These are phyloP conservation scores for Plasmodium coatneyi DNA, from an alignment of 169 alveolate genomes.

Conservation along the genomic window DNA sequence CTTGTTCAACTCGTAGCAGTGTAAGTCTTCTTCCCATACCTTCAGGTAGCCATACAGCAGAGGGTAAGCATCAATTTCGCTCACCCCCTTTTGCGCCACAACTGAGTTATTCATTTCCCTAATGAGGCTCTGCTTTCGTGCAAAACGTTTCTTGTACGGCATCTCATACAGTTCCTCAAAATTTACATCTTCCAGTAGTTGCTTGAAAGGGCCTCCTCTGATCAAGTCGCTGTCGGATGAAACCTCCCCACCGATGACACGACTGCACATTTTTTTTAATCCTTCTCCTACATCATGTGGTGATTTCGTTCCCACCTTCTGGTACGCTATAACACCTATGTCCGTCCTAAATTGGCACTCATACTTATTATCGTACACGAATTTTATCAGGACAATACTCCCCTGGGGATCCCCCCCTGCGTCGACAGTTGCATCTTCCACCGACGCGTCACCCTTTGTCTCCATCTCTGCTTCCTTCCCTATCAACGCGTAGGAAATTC, in stretches of 20 bases:
- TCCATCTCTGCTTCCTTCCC: background rate
- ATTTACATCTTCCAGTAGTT: background rate
- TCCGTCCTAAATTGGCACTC: constrained; percentile 60
- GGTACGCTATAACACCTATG: constrained; percentile 58
- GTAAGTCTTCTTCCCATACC: constrained; percentile 60
- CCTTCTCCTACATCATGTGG: background rate
- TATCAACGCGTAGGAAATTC: constrained; percentile 9
- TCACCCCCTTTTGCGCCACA: background rate
- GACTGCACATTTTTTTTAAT: background rate
- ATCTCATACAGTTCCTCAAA: background rate
- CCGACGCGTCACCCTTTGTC: background rate
- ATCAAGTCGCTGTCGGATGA: background rate
- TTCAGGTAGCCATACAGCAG: constrained; percentile 28
- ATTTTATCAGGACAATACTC: constrained; percentile 27
- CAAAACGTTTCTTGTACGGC: constrained; percentile 65
- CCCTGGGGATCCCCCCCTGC: background rate
- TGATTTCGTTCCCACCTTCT: background rate
- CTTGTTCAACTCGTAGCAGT: constrained; percentile 56
- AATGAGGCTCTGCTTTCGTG: constrained; percentile 22
- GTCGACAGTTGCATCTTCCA: background rate
- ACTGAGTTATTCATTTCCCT: constrained; percentile 23
- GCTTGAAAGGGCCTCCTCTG: background rate
- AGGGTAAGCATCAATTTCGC: background rate
- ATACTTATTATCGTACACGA: constrained; percentile 41
- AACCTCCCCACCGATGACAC: background rate